These are phyloP conservation scores for Ceratobasidium theobromae DNA, from an alignment of 1,284 basidiomycete species.

Conservation along the genomic window DNA sequence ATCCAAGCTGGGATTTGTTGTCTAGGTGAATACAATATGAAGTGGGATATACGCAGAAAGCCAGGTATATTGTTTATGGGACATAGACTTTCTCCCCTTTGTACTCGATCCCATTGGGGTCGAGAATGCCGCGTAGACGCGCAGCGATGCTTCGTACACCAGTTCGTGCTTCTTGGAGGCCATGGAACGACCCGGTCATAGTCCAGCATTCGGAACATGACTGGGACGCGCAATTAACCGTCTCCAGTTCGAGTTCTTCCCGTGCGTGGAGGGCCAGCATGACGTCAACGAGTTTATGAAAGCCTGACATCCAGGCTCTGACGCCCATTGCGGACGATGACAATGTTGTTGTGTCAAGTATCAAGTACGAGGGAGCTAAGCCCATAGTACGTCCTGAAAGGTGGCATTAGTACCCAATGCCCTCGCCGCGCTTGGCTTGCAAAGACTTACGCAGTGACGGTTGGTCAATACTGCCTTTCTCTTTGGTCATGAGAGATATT, in stretches of 20 bases:
- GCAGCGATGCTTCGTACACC: conserved; percentile 32
- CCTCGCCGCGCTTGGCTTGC: background rate
- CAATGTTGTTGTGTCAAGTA: conserved; percentile 69
- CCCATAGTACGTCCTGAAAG: conserved; percentile 45
- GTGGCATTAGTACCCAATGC: background rate
- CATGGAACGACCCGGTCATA: conserved; percentile 64
- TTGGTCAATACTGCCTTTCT: conserved; percentile 58
- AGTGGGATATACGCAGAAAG: background rate
- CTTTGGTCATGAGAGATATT: conserved; percentile 54
- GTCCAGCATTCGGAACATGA: conserved; percentile 83
- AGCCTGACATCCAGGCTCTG: conserved; percentile 62
- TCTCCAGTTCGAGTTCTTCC: conserved; percentile 66
- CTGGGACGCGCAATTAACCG: conserved; percentile 66
- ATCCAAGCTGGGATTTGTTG: too few species aligned
- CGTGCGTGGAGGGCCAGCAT: conserved; percentile 64
- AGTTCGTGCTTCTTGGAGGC: conserved; percentile 44
- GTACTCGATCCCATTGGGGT: conserved; percentile 34
- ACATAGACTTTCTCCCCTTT: conserved; percentile 36
- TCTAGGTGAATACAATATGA: too few species aligned
- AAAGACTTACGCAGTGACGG: conserved; percentile 57
- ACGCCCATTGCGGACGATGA: conserved; percentile 52
- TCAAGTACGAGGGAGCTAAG: conserved; percentile 70
- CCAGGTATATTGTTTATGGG: conserved; percentile 18
- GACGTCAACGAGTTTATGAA: conserved; percentile 67
- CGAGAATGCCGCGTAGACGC: conserved; percentile 28